A percentile compares a stretch with the other conserved stretches of the same genome.
Evolutionary conservation across 129 eudicot genomes (phyloP).

Genomic region (Oenanthe sinensis): DNA sequence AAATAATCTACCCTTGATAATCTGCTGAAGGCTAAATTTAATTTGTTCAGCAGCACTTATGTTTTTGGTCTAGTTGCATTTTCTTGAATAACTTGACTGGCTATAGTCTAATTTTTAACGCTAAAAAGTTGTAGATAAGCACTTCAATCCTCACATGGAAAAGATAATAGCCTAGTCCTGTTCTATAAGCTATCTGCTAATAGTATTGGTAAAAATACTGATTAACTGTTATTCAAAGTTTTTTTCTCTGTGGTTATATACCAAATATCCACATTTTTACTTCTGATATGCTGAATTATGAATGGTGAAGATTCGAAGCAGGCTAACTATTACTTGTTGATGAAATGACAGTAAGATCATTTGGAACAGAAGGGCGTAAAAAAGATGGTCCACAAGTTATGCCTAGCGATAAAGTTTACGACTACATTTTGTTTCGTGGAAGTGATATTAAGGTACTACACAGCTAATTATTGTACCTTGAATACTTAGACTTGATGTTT

Average conservation of each 20-base stretch:
- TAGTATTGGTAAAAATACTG: background rate
- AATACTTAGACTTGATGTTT: background rate
- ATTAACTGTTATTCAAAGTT: background rate
- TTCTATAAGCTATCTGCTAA: background rate
- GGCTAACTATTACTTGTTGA: background rate
- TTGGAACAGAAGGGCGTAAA: slow-evolving; percentile 84
- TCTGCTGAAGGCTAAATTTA: background rate
- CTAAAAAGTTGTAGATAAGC: background rate
- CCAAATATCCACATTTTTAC: background rate
- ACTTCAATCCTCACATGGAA: too few species aligned
- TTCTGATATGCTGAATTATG: background rate
- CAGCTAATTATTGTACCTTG: background rate
- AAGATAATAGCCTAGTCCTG: background rate
- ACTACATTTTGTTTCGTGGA: slow-evolving; percentile 83
- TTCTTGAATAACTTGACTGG: background rate
- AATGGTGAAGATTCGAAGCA: background rate
- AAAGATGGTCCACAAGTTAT: slow-evolving; percentile 81
- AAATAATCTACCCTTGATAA: background rate
- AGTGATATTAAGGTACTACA: slow-evolving; percentile 77
- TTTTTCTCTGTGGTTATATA: background rate
- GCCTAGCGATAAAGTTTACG: slow-evolving; percentile 74
- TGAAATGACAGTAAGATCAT: slow-evolving; percentile 60
- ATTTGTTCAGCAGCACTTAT: background rate
- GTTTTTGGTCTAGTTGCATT: background rate
- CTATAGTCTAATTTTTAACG: background rate